phyloP scores from a whole-genome alignment of 306 rosid genomes.

The Clitoria ternatea region DNA sequence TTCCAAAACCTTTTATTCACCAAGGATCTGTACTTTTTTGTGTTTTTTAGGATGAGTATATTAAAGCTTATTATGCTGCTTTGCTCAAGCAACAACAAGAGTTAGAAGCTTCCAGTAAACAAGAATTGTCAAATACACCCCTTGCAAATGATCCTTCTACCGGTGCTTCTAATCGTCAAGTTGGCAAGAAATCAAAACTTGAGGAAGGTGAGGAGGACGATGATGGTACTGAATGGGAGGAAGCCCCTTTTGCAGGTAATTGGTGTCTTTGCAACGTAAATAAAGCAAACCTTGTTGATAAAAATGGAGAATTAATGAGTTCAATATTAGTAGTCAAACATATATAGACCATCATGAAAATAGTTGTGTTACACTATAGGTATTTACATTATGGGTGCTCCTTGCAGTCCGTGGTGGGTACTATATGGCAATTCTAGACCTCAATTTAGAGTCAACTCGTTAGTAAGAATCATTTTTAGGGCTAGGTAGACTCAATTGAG shows the following conservation, averaged over 20 bases:
- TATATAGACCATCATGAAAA: no score
- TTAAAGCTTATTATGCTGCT: slow-evolving; percentile 76
- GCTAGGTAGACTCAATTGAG: no score
- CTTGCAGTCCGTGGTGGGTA: no score
- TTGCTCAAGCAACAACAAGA: slow-evolving; percentile 57
- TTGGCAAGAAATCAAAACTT: slow-evolving; percentile 67
- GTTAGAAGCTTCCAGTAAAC: slow-evolving; percentile 42
- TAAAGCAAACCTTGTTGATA: background rate
- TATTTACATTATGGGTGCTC: no score
- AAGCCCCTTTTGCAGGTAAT: slow-evolving; percentile 60
- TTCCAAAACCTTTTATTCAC: background rate
- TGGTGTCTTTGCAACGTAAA: background rate
- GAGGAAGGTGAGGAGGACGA: slow-evolving; percentile 43
- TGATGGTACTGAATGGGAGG: slow-evolving; percentile 68
- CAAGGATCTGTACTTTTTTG: background rate
- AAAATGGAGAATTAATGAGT: background rate
- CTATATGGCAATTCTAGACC: no score
- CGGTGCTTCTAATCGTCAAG: slow-evolving; percentile 45
- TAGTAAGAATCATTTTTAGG: no score
- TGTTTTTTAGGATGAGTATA: slow-evolving; percentile 59
- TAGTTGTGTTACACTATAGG: no score
- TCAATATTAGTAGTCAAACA: no score
- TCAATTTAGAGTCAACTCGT: no score
- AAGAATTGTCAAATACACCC: slow-evolving; percentile 25
- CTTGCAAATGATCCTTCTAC: slow-evolving; percentile 24